A percentile compares a stretch with the other conserved stretches of the same genome.
Conservation (phyloP, 805 yeast genomes). For the Candida corydali region DNA sequence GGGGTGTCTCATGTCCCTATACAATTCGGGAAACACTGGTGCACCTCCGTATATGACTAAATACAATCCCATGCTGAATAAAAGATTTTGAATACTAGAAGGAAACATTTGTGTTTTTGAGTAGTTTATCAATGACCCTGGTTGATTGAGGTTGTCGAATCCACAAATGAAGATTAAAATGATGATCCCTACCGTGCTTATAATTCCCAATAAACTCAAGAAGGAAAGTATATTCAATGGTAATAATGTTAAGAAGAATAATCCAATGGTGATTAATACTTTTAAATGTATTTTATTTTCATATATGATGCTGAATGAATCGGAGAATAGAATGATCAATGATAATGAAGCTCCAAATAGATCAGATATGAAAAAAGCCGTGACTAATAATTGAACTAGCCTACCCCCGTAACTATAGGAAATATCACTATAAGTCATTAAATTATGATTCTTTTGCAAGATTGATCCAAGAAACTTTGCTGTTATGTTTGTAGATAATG, state of each 20-base stretch:
- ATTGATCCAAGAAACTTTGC: slow-evolving; percentile 53
- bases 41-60: slow-evolving; percentile 87
- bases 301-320: slow-evolving; percentile 51
- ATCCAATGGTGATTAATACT: slow-evolving; percentile 28
- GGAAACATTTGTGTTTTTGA: slow-evolving; percentile 41
- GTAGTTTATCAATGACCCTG: slow-evolving; percentile 53
- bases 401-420: slow-evolving; percentile 49
- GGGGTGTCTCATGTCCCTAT: slow-evolving; percentile 69
- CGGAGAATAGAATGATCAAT: slow-evolving; percentile 55
- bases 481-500: slow-evolving; percentile 48
- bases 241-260: slow-evolving; percentile 49
- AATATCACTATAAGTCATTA: slow-evolving; percentile 57
- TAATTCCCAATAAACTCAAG: slow-evolving; percentile 53
- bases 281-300: slow-evolving; percentile 39
- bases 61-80: slow-evolving; percentile 58
- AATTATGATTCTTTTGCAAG: slow-evolving; percentile 30
- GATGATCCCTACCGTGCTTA: slow-evolving; percentile 50
- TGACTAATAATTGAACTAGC: slow-evolving; percentile 38
- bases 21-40: slow-evolving; percentile 72
- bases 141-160: slow-evolving; percentile 29
- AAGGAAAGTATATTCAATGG: slow-evolving; percentile 53
- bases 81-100: slow-evolving; percentile 25
- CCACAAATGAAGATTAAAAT: slow-evolving; percentile 48
- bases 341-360: slow-evolving; percentile 58
- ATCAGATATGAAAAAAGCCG: slow-evolving; percentile 51